Percentiles rank a stretch among this genome's conserved stretches.
phyloP scores from a whole-genome alignment of 129 eudicot genomes.

The Deinandra increscens region DNA sequence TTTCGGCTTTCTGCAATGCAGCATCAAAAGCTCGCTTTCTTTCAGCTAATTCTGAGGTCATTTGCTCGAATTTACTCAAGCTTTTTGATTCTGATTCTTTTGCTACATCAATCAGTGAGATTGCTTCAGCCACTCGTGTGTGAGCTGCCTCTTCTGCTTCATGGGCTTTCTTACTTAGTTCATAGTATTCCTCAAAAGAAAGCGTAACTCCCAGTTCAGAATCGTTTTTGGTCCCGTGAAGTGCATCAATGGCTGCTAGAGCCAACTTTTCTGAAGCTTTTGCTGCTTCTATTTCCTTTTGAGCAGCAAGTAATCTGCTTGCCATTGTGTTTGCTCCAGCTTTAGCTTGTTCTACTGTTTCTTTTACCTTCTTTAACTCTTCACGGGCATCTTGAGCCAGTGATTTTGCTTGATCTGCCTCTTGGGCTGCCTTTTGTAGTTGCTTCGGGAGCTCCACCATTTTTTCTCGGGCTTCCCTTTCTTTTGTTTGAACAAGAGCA shows the following conservation, averaged over 20 bases:
- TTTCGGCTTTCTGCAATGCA: conserved; percentile 69
- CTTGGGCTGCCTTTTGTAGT: conserved; percentile 69
- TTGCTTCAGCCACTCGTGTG: conserved; percentile 55
- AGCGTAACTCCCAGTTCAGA: conserved; percentile 56
- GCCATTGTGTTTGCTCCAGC: conserved; percentile 69
- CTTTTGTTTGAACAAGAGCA: conserved; percentile 47
- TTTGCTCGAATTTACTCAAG: conserved; percentile 61
- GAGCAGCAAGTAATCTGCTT: conserved; percentile 70
- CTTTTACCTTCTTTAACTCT: conserved; percentile 64
- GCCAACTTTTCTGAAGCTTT: conserved; percentile 86
- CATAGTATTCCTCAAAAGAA: conserved; percentile 82
- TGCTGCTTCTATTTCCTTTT: conserved; percentile 90
- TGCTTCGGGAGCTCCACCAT: conserved; percentile 79
- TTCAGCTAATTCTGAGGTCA: conserved; percentile 42
- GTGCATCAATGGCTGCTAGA: conserved; percentile 68
- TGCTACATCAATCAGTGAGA: conserved; percentile 63
- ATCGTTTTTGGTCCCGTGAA: conserved; percentile 57
- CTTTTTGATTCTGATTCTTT: conserved; percentile 64
- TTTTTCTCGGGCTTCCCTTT: conserved; percentile 74
- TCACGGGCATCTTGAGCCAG: conserved; percentile 56
- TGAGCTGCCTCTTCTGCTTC: conserved; percentile 90
- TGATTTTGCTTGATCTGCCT: conserved; percentile 63
- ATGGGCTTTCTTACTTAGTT: conserved; percentile 73
- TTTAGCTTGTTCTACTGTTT: conserved; percentile 66
- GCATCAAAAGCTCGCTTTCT: conserved; percentile 47